Conservation (phyloP, 768 basidiomycete genomes). For the Melanogaster broomeanus region DNA sequence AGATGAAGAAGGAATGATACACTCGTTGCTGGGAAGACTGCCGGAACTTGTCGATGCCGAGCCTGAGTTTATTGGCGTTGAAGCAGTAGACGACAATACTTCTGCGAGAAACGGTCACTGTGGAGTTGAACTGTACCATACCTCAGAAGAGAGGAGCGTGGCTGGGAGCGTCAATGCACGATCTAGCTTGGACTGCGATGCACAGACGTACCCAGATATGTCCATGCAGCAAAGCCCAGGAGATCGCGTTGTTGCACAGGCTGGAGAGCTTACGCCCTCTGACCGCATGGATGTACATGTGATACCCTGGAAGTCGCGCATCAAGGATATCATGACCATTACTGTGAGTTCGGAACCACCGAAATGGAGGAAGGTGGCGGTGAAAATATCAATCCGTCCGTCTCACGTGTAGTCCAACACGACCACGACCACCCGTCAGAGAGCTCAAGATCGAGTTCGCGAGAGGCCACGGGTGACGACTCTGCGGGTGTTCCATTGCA, state of each 20-base stretch:
- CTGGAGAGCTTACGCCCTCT: neutral
- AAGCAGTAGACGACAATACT: neutral
- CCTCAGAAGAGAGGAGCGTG: neutral
- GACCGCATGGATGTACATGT: neutral
- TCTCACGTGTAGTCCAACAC: neutral
- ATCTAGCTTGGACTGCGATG: neutral
- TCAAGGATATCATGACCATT: neutral
- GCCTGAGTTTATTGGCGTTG: neutral
- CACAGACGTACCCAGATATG: neutral
- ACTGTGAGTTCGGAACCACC: neutral
- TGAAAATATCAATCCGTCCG: no score
- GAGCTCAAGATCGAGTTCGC: neutral
- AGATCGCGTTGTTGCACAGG: no score
- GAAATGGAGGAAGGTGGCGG: neutral
- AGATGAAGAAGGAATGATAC: constrained; percentile 82
- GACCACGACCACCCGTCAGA: neutral
- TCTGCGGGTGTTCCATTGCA: no score
- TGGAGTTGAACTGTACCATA: neutral
- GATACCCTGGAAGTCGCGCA: neutral
- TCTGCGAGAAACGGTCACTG: neutral
- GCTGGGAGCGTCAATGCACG: neutral
- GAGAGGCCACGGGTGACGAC: neutral
- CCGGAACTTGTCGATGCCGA: constrained; percentile 46
- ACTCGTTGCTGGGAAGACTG: constrained; percentile 68
- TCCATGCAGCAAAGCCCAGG: neutral